Conservation (phyloP, 108 stramenopile species). For the Discostella stelligeroides region DNA sequence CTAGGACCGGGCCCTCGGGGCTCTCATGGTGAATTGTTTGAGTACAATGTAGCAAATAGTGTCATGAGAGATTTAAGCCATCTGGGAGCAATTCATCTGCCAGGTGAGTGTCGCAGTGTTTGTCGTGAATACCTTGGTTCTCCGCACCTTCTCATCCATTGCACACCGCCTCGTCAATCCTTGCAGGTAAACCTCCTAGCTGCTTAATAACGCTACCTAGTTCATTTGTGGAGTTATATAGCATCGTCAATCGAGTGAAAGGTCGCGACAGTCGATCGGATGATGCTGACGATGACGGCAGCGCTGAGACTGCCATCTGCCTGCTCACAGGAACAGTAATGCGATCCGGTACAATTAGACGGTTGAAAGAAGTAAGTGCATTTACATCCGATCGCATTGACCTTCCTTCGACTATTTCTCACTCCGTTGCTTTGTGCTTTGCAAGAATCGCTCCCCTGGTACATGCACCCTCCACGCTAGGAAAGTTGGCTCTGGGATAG, state of each 20-base stretch:
- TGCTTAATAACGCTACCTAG: slow-evolving; percentile 82
- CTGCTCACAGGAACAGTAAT: slow-evolving; percentile 88
- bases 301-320: slow-evolving; percentile 87
- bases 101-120: slow-evolving; percentile 26
- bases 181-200: slow-evolving; percentile 37
- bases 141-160: slow-evolving; percentile 35
- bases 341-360: slow-evolving; percentile 71
- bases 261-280: slow-evolving; percentile 62
- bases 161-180: neutral
- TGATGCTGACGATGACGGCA: slow-evolving; percentile 68
- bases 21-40: slow-evolving; percentile 55
- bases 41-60: slow-evolving; percentile 57
- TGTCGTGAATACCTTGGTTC: neutral
- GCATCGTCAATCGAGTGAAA: slow-evolving; percentile 82
- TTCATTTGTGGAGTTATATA: slow-evolving; percentile 89
- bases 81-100: slow-evolving; percentile 75
- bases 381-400: neutral
- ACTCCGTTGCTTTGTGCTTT: slow-evolving; percentile 4
- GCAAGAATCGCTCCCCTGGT: slow-evolving; percentile 62
- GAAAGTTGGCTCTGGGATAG: slow-evolving; percentile 85
- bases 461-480: slow-evolving; percentile 87
- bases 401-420: neutral
- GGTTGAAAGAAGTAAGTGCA: slow-evolving; percentile 47
- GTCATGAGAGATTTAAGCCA: slow-evolving; percentile 87
- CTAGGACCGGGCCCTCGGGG: slow-evolving; percentile 77